Conservation (phyloP, 495 filamentous ascomycete species). For the Aspergillus ellipticus region DNA sequence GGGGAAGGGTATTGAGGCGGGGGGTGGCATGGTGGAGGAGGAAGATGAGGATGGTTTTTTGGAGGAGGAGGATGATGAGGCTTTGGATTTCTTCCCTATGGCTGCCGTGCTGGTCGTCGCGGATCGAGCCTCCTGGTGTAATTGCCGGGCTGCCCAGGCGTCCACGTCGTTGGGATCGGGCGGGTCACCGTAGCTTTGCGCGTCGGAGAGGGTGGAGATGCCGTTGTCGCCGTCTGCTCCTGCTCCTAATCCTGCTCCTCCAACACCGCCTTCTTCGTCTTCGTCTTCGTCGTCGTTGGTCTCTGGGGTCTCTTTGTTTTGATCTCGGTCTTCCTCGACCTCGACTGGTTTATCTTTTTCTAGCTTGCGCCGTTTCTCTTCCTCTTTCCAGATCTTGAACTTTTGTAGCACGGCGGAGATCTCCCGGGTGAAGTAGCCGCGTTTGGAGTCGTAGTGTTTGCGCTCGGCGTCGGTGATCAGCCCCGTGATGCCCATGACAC, state of each 20-base stretch:
- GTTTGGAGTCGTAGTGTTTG: constrained; percentile 81
- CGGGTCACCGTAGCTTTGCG: constrained; percentile 43
- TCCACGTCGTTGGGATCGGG: constrained; percentile 69
- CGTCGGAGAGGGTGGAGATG: constrained; percentile 26
- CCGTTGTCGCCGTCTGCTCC: constrained; percentile 16
- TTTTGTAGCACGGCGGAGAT: constrained; percentile 79
- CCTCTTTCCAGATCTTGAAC: constrained; percentile 81
- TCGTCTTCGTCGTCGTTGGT: constrained; percentile 19
- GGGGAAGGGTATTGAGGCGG: constrained; percentile 6
- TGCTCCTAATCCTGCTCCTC: too few relatives aligned
- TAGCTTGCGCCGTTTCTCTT: constrained; percentile 76
- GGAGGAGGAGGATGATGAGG: constrained; percentile 1
- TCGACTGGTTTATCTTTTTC: constrained; percentile 56
- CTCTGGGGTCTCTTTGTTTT: neutral
- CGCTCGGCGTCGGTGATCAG: constrained; percentile 71
- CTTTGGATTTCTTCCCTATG: constrained; percentile 27
- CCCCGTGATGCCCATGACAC: constrained; percentile 85
- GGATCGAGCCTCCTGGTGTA: constrained; percentile 64
- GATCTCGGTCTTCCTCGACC: neutral
- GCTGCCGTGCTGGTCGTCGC: constrained; percentile 15
- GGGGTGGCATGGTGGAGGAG: constrained; percentile 5
- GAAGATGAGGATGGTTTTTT: neutral
- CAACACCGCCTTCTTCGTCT: constrained; percentile 22
- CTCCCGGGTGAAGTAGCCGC: constrained; percentile 76
- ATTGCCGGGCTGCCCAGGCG: constrained; percentile 65